Evolutionary conservation across 2,329 filamentous ascomycete species (phyloP), one percentile per base, ranked within the genome.

Genomic region (Waltergamsia citrina): DNA sequence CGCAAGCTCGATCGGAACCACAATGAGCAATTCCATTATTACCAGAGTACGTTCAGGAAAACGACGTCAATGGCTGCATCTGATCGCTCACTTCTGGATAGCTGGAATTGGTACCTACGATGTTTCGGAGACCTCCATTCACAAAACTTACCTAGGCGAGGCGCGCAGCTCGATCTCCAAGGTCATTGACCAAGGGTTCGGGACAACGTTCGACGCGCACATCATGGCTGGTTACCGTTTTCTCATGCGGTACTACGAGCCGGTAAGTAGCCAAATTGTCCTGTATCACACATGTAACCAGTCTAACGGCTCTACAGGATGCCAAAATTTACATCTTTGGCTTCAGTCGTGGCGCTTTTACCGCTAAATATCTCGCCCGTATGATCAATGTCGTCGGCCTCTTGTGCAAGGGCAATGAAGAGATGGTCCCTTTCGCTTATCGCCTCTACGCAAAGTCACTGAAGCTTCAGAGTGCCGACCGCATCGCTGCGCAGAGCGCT

Each of bases 331-430:
- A 71, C 49, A 74, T 85, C 56, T 84, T 85, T 39, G 81, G 81
- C 1, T 86, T 85, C 57, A 81, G 74, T 29, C 71, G 81, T 15
- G 81, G 81, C n/a, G 71, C 80, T 2, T 85, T 85, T 46, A 81
- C 82, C 24, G 81, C 81, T 1, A 72, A 80, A 3, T 85, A 85
- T 46, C 59, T 86, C 1, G 83, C 85, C 1, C 84, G 92, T 49
- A 90, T 90, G 85, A 67, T 92, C 7, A 83, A 92, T 47, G 79
- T 84, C 43, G 78, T 92, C 34, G 85, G 86, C 1, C 65, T 93
- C 0, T 65, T 93, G 12, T 81, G 78, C 12, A 79, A 83, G 33
- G 84, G 85, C 9, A 93, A 93, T 45, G 83, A 93, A 49, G 85
- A 92, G 45, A 81, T 71, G 66, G 60, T 71, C 2, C 59, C 57